phyloP scores from a whole-genome alignment of 257 asterid species.

The Solanum tacnaense region DNA sequence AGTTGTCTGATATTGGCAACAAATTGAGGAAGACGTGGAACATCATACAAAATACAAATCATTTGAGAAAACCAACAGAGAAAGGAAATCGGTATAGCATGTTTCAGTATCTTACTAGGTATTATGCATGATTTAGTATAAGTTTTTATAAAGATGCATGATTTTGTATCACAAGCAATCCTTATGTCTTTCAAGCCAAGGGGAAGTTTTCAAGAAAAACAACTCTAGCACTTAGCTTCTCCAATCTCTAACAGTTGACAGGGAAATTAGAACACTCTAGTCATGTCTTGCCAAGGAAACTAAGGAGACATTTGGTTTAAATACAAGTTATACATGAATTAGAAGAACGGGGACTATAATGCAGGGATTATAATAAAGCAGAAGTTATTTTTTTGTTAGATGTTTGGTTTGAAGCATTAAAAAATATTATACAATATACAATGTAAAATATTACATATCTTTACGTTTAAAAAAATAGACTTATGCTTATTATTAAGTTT shows the following conservation, averaged over 20 bases:
- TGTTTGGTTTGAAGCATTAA: neutral
- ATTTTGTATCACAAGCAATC: neutral
- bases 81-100: neutral
- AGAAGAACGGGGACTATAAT: neutral
- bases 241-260: neutral
- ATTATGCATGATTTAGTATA: neutral
- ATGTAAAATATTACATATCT: neutral
- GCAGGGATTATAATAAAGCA: neutral
- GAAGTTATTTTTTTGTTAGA: neutral
- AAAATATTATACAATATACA: neutral
- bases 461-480: neutral
- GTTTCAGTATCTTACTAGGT: neutral
- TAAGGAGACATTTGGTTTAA: neutral
- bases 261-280: neutral
- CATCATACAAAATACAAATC: neutral
- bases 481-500: neutral
- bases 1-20: neutral
- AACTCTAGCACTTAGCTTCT: neutral
- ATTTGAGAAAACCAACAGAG: neutral
- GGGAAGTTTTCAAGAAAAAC: neutral
- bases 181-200: neutral
- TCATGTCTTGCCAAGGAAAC: neutral
- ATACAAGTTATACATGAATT: neutral
- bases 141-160: neutral
- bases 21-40: neutral